These are phyloP conservation scores for Penicillium capsulatum DNA, from an alignment of 2,329 filamentous ascomycete species.

Conservation along the genomic window DNA sequence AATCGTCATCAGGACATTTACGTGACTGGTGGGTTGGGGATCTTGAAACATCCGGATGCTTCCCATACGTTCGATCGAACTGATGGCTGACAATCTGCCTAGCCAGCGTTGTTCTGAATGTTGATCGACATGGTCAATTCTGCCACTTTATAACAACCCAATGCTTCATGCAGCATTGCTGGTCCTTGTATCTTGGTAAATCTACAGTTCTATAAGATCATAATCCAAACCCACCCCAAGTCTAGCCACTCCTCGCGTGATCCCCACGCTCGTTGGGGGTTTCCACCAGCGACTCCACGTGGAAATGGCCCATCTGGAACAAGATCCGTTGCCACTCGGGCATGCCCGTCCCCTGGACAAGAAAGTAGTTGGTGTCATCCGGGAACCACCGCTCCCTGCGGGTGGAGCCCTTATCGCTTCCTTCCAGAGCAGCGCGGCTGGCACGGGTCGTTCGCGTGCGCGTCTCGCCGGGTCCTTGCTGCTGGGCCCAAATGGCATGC, in stretches of 20 bases:
- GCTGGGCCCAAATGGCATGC: slow-evolving; percentile 58
- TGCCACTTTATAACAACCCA: too few species aligned
- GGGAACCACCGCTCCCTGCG: slow-evolving; percentile 70
- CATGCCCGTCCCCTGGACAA: slow-evolving; percentile 63
- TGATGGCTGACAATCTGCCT: too few species aligned
- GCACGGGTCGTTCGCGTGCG: slow-evolving; percentile 67
- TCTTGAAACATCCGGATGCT: too few species aligned
- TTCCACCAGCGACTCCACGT: slow-evolving; percentile 15
- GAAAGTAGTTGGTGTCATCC: slow-evolving; percentile 54
- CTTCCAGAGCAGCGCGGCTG: slow-evolving; percentile 72
- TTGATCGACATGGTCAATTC: too few species aligned
- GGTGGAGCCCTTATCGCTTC: slow-evolving; percentile 62
- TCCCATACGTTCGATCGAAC: too few species aligned
- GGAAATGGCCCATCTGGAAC: slow-evolving; percentile 31
- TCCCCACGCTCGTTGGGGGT: not conserved
- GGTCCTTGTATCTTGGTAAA: too few species aligned
- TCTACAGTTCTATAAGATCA: too few species aligned
- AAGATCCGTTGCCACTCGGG: slow-evolving; percentile 40
- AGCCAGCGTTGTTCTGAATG: too few species aligned
- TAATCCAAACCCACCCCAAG: too few species aligned
- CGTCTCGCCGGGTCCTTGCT: slow-evolving; percentile 46
- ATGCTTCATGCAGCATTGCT: too few species aligned
- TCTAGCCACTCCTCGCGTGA: not conserved
- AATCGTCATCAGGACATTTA: slow-evolving; percentile 57
- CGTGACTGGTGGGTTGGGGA: too few species aligned